phyloP scores from a whole-genome alignment of 768 basidiomycete species.

The Boletus bicolor region DNA sequence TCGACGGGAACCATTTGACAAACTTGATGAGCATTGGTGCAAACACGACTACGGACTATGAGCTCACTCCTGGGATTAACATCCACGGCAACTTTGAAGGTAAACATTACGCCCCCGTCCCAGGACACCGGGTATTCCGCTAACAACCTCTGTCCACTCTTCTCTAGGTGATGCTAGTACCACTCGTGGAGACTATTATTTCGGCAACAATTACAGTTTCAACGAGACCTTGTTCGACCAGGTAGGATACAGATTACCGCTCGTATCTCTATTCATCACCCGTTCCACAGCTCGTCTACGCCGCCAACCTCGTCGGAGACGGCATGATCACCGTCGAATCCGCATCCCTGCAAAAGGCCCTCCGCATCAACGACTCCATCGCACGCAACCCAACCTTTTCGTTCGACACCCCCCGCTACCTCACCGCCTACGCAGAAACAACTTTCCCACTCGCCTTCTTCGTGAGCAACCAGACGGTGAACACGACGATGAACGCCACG shows the following conservation, averaged over 20 bases:
- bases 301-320: conserved; percentile 21
- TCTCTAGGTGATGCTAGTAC: conserved; percentile 25
- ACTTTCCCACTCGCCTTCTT: conserved; percentile 26
- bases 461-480: conserved; percentile 18
- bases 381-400: conserved; percentile 23
- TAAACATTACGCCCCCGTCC: not conserved
- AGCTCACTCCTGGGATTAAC: conserved; percentile 18
- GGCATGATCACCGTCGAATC: conserved; percentile 23
- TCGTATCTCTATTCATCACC: not conserved
- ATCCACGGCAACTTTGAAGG: conserved; percentile 27
- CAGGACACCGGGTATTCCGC: not conserved
- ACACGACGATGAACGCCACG: conserved; percentile 17
- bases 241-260: not conserved
- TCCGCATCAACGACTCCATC: conserved; percentile 26
- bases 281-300: conserved; percentile 10
- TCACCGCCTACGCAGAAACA: conserved; percentile 23
- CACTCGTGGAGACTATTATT: conserved; percentile 24
- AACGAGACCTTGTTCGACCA: conserved; percentile 26
- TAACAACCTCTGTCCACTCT: not conserved
- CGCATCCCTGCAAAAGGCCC: conserved; percentile 17
- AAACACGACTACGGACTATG: conserved; percentile 13
- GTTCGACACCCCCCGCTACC: conserved; percentile 21
- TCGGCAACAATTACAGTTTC: conserved; percentile 25
- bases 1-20: conserved; percentile 29
- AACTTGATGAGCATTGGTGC: conserved; percentile 28